Evolutionary conservation across 495 filamentous ascomycete genomes (phyloP).

Genomic region (Amniculicola lignicola): DNA sequence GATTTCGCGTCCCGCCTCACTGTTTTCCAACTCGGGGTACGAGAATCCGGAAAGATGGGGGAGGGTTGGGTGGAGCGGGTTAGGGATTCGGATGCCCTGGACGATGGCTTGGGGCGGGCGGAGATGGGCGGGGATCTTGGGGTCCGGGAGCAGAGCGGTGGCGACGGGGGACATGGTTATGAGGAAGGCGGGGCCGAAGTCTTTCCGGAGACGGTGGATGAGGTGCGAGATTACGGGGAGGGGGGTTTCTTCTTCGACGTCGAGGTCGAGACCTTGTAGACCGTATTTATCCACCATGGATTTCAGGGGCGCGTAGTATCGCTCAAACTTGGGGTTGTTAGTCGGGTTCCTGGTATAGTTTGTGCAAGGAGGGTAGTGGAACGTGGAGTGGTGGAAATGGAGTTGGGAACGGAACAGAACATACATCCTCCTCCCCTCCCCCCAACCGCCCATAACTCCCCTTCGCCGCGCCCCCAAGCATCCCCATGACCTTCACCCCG

Average conservation of each 20-base stretch:
- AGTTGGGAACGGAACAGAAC: too few species aligned
- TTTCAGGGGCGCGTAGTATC: constrained; percentile 44
- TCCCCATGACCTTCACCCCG: constrained; percentile 45
- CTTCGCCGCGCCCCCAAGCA: constrained; percentile 48
- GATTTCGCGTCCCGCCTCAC: constrained; percentile 36
- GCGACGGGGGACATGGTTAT: constrained; percentile 47
- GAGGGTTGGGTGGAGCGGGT: constrained; percentile 28
- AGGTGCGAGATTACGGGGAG: constrained; percentile 38
- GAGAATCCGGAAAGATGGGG: constrained; percentile 45
- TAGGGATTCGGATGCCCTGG: constrained; percentile 10
- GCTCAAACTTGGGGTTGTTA: too few species aligned
- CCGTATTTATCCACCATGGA: constrained; percentile 36
- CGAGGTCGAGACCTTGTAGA: constrained; percentile 46
- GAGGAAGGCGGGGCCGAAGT: constrained; percentile 47
- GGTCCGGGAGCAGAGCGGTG: constrained; percentile 41
- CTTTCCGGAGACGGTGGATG: constrained; percentile 41
- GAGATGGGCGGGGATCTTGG: constrained; percentile 11
- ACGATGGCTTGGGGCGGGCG: constrained; percentile 17
- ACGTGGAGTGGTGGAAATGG: too few species aligned
- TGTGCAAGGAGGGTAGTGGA: too few species aligned
- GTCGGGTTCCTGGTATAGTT: too few species aligned
- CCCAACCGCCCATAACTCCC: constrained; percentile 42
- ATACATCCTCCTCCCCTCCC: constrained; percentile 34
- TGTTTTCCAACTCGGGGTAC: constrained; percentile 42
- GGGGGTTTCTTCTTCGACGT: constrained; percentile 45